These are phyloP conservation scores for Aspergillus calidoustus DNA, from an alignment of 2,329 filamentous ascomycete species.

Conservation along the genomic window DNA sequence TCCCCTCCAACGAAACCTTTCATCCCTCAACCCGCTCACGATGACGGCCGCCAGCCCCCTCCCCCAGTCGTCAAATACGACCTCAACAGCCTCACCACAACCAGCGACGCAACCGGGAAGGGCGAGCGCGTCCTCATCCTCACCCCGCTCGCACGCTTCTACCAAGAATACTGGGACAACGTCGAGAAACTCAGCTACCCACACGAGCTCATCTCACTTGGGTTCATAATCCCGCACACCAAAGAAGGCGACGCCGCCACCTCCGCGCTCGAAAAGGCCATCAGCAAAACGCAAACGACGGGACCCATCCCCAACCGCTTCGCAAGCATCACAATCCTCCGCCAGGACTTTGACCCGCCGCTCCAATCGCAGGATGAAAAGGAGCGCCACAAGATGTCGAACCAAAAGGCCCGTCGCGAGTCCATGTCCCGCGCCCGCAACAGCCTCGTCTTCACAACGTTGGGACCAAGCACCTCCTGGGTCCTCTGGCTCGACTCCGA, in stretches of 20 bases:
- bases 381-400: slow-evolving; percentile 87
- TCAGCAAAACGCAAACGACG: slow-evolving; percentile 82
- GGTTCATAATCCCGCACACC: slow-evolving; percentile 94
- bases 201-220: slow-evolving; percentile 90
- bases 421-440: slow-evolving; percentile 95
- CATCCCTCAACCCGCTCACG: slow-evolving; percentile 56
- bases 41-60: slow-evolving; percentile 60
- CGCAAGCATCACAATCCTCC: slow-evolving; percentile 88
- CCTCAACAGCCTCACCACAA: slow-evolving; percentile 91
- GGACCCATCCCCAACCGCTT: slow-evolving; percentile 82
- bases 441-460: slow-evolving; percentile 89
- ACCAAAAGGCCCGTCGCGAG: slow-evolving; percentile 83
- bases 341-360: slow-evolving; percentile 90
- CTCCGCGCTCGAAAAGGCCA: slow-evolving; percentile 78
- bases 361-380: slow-evolving; percentile 79
- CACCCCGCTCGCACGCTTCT: slow-evolving; percentile 91
- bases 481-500: slow-evolving; percentile 95
- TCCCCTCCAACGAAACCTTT: slow-evolving; percentile 77
- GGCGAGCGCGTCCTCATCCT: slow-evolving; percentile 87
- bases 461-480: slow-evolving; percentile 91
- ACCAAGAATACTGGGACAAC: slow-evolving; percentile 95
- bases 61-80: slow-evolving; percentile 92
- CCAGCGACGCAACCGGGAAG: slow-evolving; percentile 74
- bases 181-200: slow-evolving; percentile 82
- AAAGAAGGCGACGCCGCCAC: slow-evolving; percentile 90